Evolutionary conservation across 371 early-diverging fungal species (phyloP).

Genomic region (Mortierella sp.): DNA sequence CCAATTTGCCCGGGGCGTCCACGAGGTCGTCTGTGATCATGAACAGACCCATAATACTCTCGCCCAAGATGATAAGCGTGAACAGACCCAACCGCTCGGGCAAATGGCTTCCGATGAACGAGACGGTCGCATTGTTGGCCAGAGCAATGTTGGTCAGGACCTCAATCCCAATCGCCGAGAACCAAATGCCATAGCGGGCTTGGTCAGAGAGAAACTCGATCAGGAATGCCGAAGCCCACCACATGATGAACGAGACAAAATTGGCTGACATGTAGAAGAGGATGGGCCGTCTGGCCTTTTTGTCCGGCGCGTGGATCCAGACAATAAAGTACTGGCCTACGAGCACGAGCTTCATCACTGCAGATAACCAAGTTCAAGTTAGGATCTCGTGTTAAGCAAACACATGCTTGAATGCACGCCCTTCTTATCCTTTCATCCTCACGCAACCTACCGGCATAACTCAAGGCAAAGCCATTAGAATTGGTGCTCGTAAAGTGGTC

Average conservation of each 20-base stretch:
- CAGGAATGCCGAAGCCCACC: slow-evolving; percentile 63
- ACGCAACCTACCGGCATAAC: slow-evolving; percentile 27
- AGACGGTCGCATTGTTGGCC: slow-evolving; percentile 63
- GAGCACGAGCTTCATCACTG: slow-evolving; percentile 43
- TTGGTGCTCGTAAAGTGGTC: slow-evolving; percentile 38
- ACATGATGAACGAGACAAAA: slow-evolving; percentile 62
- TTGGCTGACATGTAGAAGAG: slow-evolving; percentile 47
- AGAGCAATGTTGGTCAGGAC: slow-evolving; percentile 59
- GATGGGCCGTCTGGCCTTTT: slow-evolving; percentile 20
- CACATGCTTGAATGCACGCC: too few relatives aligned
- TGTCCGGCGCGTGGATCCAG: slow-evolving; percentile 43
- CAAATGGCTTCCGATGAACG: slow-evolving; percentile 66
- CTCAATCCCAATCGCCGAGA: slow-evolving; percentile 65
- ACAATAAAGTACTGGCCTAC: slow-evolving; percentile 44
- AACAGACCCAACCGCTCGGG: slow-evolving; percentile 69
- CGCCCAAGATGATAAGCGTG: slow-evolving; percentile 64
- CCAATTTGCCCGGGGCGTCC: slow-evolving; percentile 32
- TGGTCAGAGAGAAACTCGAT: slow-evolving; percentile 40
- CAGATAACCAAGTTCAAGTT: background rate
- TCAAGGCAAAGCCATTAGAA: slow-evolving; percentile 43
- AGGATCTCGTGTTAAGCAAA: background rate
- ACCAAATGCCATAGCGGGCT: slow-evolving; percentile 64
- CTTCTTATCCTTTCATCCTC: background rate
- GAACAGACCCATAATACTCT: slow-evolving; percentile 43
- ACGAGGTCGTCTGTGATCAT: slow-evolving; percentile 38